Evolutionary conservation across 352 stramenopile genomes (phyloP).

Genomic region (Halophytophthora polymorphica): DNA sequence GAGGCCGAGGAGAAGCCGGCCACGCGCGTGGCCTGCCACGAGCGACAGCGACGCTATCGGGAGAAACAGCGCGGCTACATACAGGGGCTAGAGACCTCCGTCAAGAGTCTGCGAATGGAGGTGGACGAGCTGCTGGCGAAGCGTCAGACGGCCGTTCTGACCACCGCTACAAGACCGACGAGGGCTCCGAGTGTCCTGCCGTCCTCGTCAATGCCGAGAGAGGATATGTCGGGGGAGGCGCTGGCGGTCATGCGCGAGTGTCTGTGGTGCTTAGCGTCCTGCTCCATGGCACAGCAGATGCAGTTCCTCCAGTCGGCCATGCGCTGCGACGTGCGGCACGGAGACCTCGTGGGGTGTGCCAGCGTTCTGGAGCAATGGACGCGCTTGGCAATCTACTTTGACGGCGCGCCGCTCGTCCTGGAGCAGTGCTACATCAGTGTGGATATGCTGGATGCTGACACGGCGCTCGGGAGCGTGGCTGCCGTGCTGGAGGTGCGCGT

Average conservation of each 20-base stretch:
- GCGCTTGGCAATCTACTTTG: constrained; percentile 9
- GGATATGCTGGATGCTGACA: constrained; percentile 6
- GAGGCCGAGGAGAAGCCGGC: neutral
- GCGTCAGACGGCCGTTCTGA: constrained; percentile 1
- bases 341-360: constrained; percentile 10
- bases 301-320: constrained; percentile 15
- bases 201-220: neutral
- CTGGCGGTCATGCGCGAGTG: constrained; percentile 13
- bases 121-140: constrained; percentile 15
- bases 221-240: neutral
- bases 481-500: constrained; percentile 11
- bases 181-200: neutral
- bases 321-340: constrained; percentile 15
- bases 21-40: constrained; percentile 1
- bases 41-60: constrained; percentile 22
- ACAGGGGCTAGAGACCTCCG: constrained; percentile 14
- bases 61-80: constrained; percentile 18
- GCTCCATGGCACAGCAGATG: constrained; percentile 8
- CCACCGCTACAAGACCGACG: neutral
- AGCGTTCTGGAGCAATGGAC: constrained; percentile 22
- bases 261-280: constrained; percentile 16
- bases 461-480: constrained; percentile 3
- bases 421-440: constrained; percentile 9
- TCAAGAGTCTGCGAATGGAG: constrained; percentile 18
- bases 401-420: constrained; percentile 1